Conservation (phyloP, 78 protist genomes). For the Dictyostelium capitatum region DNA sequence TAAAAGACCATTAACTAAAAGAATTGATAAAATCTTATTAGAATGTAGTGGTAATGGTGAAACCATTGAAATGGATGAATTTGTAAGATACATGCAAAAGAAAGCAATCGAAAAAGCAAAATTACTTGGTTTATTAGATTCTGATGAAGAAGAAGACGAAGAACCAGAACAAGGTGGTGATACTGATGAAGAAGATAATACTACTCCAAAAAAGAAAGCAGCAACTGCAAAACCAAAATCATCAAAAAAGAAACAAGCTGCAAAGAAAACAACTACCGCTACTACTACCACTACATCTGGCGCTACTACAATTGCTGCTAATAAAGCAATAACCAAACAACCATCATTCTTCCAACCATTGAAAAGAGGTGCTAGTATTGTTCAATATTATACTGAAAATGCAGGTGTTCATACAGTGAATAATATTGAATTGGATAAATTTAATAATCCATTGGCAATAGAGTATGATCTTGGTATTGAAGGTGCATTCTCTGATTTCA, state of each 20-base stretch:
- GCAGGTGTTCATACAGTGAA: slow-evolving; percentile 12
- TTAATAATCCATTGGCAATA: slow-evolving; percentile 27
- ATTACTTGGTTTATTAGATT: slow-evolving; percentile 29
- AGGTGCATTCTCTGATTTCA: slow-evolving; percentile 46
- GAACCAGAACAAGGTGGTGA: slow-evolving; percentile 43
- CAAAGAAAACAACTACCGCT: neutral
- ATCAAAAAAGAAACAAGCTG: neutral
- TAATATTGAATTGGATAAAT: slow-evolving; percentile 10
- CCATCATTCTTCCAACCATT: slow-evolving; percentile 59
- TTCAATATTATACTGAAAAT: slow-evolving; percentile 50
- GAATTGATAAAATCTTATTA: slow-evolving; percentile 54
- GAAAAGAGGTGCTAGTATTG: slow-evolving; percentile 21
- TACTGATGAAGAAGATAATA: slow-evolving; percentile 42
- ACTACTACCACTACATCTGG: neutral
- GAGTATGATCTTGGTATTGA: slow-evolving; percentile 61
- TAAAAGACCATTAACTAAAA: slow-evolving; percentile 58
- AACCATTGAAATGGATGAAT: slow-evolving; percentile 54
- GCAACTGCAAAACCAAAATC: slow-evolving; percentile 32
- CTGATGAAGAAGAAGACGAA: slow-evolving; percentile 22
- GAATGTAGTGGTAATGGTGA: slow-evolving; percentile 42
- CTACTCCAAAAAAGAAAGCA: slow-evolving; percentile 26
- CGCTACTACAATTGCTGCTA: neutral
- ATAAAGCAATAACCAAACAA: slow-evolving; percentile 24
- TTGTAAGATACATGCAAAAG: slow-evolving; percentile 63
- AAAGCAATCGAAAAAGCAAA: slow-evolving; percentile 58